Evolutionary conservation across 352 stramenopile genomes (phyloP), one percentile per base, ranked within the genome.

Genomic region (Phytophthora macrochlamydospora): DNA sequence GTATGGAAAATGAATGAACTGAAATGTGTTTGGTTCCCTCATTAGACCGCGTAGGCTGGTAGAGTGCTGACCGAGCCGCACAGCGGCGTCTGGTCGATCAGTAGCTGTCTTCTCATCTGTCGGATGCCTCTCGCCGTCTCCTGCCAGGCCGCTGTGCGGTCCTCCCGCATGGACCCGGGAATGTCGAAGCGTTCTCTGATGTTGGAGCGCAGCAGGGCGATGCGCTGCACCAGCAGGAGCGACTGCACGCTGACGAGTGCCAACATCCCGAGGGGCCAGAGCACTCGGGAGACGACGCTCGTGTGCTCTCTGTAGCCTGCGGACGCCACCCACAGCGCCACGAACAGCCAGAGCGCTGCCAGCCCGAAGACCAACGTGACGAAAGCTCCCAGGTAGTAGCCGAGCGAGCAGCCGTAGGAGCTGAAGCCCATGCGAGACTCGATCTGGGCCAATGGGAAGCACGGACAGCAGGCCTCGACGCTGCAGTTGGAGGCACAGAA

Each of bases 91-190:
- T 58, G 30, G 33, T 81, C 65, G 60, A 78, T 76, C 59, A 76
- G 65, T 14, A 81, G 55, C 56, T 81, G 73, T 35, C 65, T 58
- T 24, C 56, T 61, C 69, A 80, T 81, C 59, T 81, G 73, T 11
- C 62, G 65, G 48, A 81, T 73, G 29, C 59, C 65, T 2, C 73
- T 60, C 52, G 54, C 63, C 30, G 65, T 69, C 57, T 79, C 71
- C 56, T 76, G 67, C 67, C 62, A 76, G 32, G 67, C 71, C 1
- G 71, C 71, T 43, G 71, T 71, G 52, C 67, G 71, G 50, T 79
- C 71, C 50, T 79, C 71, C 13, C 63, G 59, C 1, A 65, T 45
- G 13, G 62, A 74, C 3, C 71, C 71, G 9, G 71, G 71, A 28
- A 79, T 76, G 59, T 76, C 71, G 46, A 79, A 79, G 18, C 63